Base-by-base conservation (phyloP, 108 stramenopile species). In the Asterionellopsis glacialis region DNA sequence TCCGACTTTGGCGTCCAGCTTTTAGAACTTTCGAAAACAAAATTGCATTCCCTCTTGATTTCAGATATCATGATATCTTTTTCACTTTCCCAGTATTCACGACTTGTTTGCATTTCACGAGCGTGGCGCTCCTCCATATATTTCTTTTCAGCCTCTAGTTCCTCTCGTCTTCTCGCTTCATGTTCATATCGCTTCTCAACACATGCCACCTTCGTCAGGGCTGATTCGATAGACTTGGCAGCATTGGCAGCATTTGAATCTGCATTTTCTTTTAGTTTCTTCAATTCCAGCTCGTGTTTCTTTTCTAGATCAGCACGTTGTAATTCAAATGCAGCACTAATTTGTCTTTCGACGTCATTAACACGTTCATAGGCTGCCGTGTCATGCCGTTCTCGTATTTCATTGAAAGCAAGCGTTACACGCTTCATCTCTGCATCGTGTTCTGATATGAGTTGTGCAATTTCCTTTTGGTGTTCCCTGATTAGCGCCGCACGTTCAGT, bases 1-100 rank as follows among this genome's bases (percentile, higher is more conserved):
- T 53, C 15, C 5, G 28, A 21, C 15, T 14, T 23, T 1, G n/a
- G n/a, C 13, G 39, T 38, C 25, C 19, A 41, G 15, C 40, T 19
- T 15, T 38, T n/a, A 15, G n/a, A 25, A 16, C 26, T 41, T 6
- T 69, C 72, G 44, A 80, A 70, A 1, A 62, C 69, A 14, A 22
- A 22, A 40, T 74, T 80, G 62, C 69, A 74, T 13, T 73, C 79
- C 50, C 62, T 61, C 47, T 74, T 73, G 45, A 80, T 63, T 7
- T 33, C 45, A 1, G 57, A 41, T 19, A 80, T 19, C 24, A 80
- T 22, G 0, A 43, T 55, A 15, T 62, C 70, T 12, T 56, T 63
- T 48, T 80, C 73, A 2, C 43, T 42, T 52, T 74, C 69, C 66
- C 66, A 73, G 39, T 65, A 51, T 10, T 26, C 14, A 55, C 67